Evolutionary conservation across 768 basidiomycete species (phyloP), one percentile per base, ranked within the genome.

Genomic region (Podaxis sp.): DNA sequence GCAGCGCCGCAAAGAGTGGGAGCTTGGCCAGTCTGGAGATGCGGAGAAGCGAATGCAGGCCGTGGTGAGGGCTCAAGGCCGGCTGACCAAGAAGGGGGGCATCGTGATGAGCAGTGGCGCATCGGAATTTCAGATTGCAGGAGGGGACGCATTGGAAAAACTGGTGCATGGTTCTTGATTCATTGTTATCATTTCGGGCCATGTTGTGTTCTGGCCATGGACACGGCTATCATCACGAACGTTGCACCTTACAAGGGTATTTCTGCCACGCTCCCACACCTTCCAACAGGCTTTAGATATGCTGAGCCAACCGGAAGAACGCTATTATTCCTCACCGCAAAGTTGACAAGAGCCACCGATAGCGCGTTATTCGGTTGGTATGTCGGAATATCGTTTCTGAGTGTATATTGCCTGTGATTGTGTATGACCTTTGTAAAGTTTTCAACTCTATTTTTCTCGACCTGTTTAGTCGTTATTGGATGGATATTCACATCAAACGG

Each of bases 11-110:
- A 67, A 71, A 64, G 73, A 79, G 66, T 74, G 80, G 77, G 77
- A 79, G 47, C 69, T 76, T 63, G 76, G 75, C 61, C 77, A 74
- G 70, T 80, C 77, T 63, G 77, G 75, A 40, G 87, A 85, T 36
- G 85, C 89, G 12, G 94, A 94, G 75, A 81, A 79, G 71, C 84
- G 94, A 36, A 98, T 98, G 96, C 86, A 89, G 68, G 85, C 85
- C 59, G 85, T 89, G 47, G 94, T 96, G 33, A 85, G 96, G 49
- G 81, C 83, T 12, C 93, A 93, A 70, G 96, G 95, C 8, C 82
- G 91, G 55, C 75, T 91, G 61, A 84, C 86, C 59, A 96, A 90
- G 80, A 88, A 88, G 73, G 85, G 85, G 29, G 96, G 95, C 22
- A 78, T 83, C 57, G 86, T 93, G 83, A 77, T 85, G 64, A 85